A percentile compares a stretch with the other conserved stretches of the same genome.
Conservation (phyloP, 2,329 filamentous ascomycete genomes). For the Myriosclerotinia curreyana region DNA sequence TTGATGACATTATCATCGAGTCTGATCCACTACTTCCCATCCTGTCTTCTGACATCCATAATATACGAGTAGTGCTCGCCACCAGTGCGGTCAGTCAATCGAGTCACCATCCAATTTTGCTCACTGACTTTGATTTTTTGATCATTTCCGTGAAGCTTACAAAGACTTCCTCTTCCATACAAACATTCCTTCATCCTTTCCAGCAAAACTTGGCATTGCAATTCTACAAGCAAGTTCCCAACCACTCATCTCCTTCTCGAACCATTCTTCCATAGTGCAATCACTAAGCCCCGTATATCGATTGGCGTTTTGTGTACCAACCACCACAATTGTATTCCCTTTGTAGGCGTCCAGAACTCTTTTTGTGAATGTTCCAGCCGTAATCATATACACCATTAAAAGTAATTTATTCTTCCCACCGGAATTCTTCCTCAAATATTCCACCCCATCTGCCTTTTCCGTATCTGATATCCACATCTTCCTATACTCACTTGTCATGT, state of each 20-base stretch:
- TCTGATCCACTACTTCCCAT: constrained; percentile 93
- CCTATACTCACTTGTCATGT: constrained; percentile 64
- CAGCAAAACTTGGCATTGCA: constrained; percentile 69
- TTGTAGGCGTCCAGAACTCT: constrained; percentile 58
- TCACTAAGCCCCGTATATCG: constrained; percentile 69
- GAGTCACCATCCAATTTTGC: not conserved
- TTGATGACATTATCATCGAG: constrained; percentile 91
- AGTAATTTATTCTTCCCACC: constrained; percentile 57
- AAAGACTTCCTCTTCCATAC: constrained; percentile 44
- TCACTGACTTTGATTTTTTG: not conserved
- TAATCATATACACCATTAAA: constrained; percentile 69
- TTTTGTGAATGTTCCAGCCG: constrained; percentile 62
- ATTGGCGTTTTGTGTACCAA: constrained; percentile 71
- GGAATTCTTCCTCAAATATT: constrained; percentile 52
- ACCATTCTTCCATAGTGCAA: constrained; percentile 64
- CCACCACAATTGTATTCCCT: constrained; percentile 65
- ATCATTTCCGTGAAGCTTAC: not conserved
- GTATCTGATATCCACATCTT: constrained; percentile 68
- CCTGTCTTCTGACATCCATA: constrained; percentile 91
- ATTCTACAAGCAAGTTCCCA: constrained; percentile 63
- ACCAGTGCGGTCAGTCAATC: constrained; percentile 48
- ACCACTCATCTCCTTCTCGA: constrained; percentile 53
- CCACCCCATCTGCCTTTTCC: constrained; percentile 55
- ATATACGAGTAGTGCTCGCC: constrained; percentile 82
- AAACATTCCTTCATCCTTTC: constrained; percentile 73